Base-by-base conservation (phyloP, 805 yeast genomes). In the Cyberlindnera euphorbiiphila region DNA sequence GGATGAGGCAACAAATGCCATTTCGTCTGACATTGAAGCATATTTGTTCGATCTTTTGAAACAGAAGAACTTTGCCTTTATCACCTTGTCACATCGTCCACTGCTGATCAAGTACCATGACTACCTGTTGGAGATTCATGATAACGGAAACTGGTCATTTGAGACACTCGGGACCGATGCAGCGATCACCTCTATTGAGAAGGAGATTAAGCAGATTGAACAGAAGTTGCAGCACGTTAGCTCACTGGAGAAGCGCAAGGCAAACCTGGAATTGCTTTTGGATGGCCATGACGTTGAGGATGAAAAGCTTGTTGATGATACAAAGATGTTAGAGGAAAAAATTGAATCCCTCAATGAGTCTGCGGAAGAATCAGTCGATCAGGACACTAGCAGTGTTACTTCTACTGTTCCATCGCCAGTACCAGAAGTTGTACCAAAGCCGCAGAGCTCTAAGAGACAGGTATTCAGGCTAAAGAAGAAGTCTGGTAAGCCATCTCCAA, bases 1-100 rank as follows among this genome's bases (percentile, higher is more conserved):
- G 44, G 97, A 88, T 61, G 97, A 88, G 62, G 85, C 94, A n/a
- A 88, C 97, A 4, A 85, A 87, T 56, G 96, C 97, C 1, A 88
- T 88, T 10, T 77, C 87, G 36, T 81, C 81, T 31, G 97, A 88
- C 60, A 85, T 84, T 60, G 97, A 88, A 59, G 96, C 89, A 46
- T 76, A 79, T 41, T 66, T 88, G 36, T 88, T 87, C 61, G 94
- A 85, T 54, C 59, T 81, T 46, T 69, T 88, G 60, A 83, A 78
- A 52, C 67, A 64, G 39, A 78, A 79, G 52, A 72, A 76, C 29
- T 82, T 86, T 58, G 83, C 94, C 2, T 76, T 85, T 46, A 76
- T 88, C 39, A 86, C 96, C 2, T 74, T 88, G 42, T 75, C 86
- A 19, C 96, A 88, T 58, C 73, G 96, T 32, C 91, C 94, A 21